phyloP scores from a whole-genome alignment of 768 basidiomycete genomes.

The Arthromyces matolae region DNA sequence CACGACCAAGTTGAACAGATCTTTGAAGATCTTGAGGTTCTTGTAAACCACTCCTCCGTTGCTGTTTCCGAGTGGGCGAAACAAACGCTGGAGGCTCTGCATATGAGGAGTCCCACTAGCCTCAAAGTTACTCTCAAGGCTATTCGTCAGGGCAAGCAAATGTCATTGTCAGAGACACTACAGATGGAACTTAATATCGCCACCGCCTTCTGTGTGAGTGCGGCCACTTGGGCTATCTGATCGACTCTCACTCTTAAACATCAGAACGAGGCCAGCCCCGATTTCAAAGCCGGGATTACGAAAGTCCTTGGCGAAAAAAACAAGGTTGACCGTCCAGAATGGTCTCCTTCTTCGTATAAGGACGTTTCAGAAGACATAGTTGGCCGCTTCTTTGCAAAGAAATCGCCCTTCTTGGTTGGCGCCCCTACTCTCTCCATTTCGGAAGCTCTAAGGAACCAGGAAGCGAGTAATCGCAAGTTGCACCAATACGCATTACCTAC shows the following conservation, averaged over 20 bases:
- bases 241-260: constrained; percentile 14
- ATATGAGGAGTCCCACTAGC: constrained; percentile 83
- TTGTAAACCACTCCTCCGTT: constrained; percentile 35
- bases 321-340: constrained; percentile 48
- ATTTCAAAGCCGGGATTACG: constrained; percentile 81
- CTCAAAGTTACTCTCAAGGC: constrained; percentile 85
- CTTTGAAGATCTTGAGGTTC: constrained; percentile 48
- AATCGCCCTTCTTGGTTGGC: constrained; percentile 44
- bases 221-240: constrained; percentile 7
- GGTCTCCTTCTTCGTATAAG: constrained; percentile 63
- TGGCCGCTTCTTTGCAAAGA: constrained; percentile 61
- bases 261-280: constrained; percentile 73
- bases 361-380: constrained; percentile 61
- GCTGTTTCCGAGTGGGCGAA: constrained; percentile 70
- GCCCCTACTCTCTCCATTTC: constrained; percentile 45
- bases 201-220: constrained; percentile 83
- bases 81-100: constrained; percentile 58
- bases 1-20: constrained; percentile 72
- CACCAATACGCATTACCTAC: constrained; percentile 64
- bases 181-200: constrained; percentile 88
- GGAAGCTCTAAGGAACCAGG: constrained; percentile 20
- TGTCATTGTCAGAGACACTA: constrained; percentile 63
- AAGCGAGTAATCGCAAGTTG: constrained; percentile 24
- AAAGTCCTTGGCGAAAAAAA: constrained; percentile 50
- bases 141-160: constrained; percentile 62